Conservation (phyloP, 1,284 basidiomycete genomes). For the Naganishia liquefaciens region DNA sequence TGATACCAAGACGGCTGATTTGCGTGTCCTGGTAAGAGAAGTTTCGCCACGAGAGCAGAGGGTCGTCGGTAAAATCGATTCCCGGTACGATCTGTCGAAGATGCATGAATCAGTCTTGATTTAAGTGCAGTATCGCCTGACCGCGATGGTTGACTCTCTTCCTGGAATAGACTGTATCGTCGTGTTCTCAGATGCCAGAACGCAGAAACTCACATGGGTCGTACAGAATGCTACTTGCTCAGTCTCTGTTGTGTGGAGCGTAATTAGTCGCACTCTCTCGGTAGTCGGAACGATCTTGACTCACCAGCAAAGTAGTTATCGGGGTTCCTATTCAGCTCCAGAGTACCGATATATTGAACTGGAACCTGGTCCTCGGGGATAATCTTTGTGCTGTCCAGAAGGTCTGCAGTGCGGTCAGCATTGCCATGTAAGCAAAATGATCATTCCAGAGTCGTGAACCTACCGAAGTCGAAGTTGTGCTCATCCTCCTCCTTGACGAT, state of each 20-base stretch:
- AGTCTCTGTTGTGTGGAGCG: not conserved
- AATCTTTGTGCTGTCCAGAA: conserved; percentile 80
- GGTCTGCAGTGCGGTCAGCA: conserved; percentile 40
- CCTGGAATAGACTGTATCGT: too few relatives aligned
- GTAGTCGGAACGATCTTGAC: conserved; percentile 40
- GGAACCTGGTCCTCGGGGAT: conserved; percentile 78
- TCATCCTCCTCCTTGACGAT: conserved; percentile 67
- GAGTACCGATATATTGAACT: conserved; percentile 70
- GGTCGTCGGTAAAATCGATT: conserved; percentile 76
- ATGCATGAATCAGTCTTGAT: not conserved
- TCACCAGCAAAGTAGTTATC: conserved; percentile 70
- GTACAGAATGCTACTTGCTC: conserved; percentile 70
- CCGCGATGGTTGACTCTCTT: too few relatives aligned
- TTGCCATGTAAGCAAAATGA: not conserved
- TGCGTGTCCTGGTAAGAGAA: conserved; percentile 64
- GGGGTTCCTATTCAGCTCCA: conserved; percentile 64
- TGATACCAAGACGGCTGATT: conserved; percentile 67
- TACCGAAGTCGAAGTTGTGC: conserved; percentile 63
- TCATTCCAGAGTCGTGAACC: not conserved
- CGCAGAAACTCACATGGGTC: conserved; percentile 58
- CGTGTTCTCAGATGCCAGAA: too few relatives aligned
- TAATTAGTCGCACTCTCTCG: not conserved
- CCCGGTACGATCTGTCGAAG: conserved; percentile 64
- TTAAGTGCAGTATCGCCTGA: too few relatives aligned
- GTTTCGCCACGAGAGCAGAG: conserved; percentile 77